phyloP scores from a whole-genome alignment of 192 early-diverging fungal species.

The Backusella westeae region DNA sequence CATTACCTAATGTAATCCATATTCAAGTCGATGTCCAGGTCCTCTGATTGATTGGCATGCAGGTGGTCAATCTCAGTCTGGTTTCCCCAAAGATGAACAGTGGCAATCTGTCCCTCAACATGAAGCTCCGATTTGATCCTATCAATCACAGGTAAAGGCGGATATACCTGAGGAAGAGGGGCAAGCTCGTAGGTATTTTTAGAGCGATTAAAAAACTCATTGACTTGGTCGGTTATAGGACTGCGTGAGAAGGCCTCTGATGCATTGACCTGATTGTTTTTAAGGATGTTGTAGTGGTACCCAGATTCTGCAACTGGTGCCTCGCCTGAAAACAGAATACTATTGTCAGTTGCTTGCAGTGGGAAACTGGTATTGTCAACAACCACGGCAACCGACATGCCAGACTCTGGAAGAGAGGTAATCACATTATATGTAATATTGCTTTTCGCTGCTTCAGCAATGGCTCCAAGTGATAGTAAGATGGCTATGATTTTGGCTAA shows the following conservation, averaged over 20 bases:
- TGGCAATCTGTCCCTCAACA: neutral
- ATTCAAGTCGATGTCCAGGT: neutral
- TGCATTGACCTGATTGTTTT: neutral
- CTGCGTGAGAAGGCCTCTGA: constrained; percentile 16
- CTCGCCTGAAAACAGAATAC: constrained; percentile 15
- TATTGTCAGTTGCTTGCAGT: neutral
- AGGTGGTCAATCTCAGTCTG: neutral
- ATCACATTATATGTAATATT: constrained; percentile 12
- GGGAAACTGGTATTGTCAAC: neutral
- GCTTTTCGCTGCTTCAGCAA: neutral
- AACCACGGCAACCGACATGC: neutral
- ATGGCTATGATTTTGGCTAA: neutral
- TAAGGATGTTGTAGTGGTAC: constrained; percentile 2
- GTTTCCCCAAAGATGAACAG: constrained; percentile 7
- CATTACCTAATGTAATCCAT: constrained; percentile 15
- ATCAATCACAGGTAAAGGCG: neutral
- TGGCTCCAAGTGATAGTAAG: neutral
- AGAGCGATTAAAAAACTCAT: constrained; percentile 23
- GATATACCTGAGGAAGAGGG: neutral
- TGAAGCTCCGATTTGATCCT: constrained; percentile 5
- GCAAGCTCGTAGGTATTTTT: neutral
- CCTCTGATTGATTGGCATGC: neutral
- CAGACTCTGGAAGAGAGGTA: neutral
- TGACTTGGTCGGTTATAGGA: neutral
- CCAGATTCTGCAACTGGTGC: neutral